These are phyloP conservation scores for Naumovozyma dairenensis DNA, from an alignment of 805 yeast genomes.

Conservation along the genomic window DNA sequence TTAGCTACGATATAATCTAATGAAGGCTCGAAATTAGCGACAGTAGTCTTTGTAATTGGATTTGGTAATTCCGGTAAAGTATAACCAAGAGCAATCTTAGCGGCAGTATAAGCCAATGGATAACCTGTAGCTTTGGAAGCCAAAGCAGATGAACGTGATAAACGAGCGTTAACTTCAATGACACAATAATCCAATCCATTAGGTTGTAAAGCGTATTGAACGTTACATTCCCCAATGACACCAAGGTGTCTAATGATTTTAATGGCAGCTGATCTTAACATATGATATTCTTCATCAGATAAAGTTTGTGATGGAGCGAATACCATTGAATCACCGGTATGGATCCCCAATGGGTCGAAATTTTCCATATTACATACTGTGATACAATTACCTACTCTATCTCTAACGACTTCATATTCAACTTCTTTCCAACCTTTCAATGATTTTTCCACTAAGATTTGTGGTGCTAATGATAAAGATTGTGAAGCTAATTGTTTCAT, in stretches of 20 bases:
- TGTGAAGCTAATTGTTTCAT: slow-evolving; percentile 81
- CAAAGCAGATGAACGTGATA: slow-evolving; percentile 93
- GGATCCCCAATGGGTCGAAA: slow-evolving; percentile 96
- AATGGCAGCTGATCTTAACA: slow-evolving; percentile 95
- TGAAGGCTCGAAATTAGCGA: slow-evolving; percentile 95
- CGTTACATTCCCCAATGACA: slow-evolving; percentile 98
- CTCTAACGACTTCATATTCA: slow-evolving; percentile 97
- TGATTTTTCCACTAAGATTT: slow-evolving; percentile 91
- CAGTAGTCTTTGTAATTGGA: slow-evolving; percentile 92
- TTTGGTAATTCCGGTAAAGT: slow-evolving; percentile 92
- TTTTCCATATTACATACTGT: slow-evolving; percentile 99
- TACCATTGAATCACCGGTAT: slow-evolving; percentile 97
- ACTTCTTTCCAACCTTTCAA: slow-evolving; percentile 99
- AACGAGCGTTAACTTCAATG: slow-evolving; percentile 94
- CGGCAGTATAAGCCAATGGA: slow-evolving; percentile 97
- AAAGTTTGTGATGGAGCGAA: slow-evolving; percentile 98
- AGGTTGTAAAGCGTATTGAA: slow-evolving; percentile 93
- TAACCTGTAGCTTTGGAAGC: slow-evolving; percentile 99
- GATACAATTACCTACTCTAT: slow-evolving; percentile 91
- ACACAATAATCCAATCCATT: slow-evolving; percentile 93
- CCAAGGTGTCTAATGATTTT: slow-evolving; percentile 96
- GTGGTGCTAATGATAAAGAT: slow-evolving; percentile 84
- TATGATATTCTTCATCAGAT: slow-evolving; percentile 94
- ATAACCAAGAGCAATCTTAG: slow-evolving; percentile 90
- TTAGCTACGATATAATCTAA: slow-evolving; percentile 93